A percentile compares a stretch with the other conserved stretches of the same genome.
Evolutionary conservation across 495 filamentous ascomycete genomes (phyloP).

Genomic region (Xylaria castorea): DNA sequence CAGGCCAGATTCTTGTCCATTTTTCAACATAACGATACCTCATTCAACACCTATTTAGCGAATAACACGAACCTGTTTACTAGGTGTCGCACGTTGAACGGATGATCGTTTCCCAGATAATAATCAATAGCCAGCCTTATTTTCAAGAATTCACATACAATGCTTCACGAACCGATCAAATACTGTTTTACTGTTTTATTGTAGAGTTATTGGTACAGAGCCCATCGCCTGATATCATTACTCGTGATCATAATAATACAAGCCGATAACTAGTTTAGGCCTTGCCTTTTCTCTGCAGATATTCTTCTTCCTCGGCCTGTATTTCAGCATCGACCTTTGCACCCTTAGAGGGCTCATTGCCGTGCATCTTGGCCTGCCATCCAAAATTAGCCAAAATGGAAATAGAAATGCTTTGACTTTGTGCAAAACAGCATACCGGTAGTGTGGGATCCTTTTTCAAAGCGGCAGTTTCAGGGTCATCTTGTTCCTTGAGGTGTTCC

Average conservation of each 20-base stretch:
- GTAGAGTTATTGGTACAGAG: conserved; percentile 8
- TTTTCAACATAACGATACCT: neutral
- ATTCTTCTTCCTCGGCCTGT: conserved; percentile 68
- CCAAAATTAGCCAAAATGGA: neutral
- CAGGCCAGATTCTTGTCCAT: neutral
- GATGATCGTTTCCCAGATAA: neutral
- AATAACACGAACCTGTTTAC: neutral
- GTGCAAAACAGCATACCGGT: conserved; percentile 59
- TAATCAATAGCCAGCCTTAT: neutral
- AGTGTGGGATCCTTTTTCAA: conserved; percentile 70
- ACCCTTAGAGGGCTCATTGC: conserved; percentile 69
- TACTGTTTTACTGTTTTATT: conserved; percentile 3
- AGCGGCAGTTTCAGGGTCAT: conserved; percentile 61
- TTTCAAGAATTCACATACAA: neutral
- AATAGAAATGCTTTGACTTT: neutral
- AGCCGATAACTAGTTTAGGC: conserved; percentile 28
- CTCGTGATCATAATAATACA: conserved; percentile 6
- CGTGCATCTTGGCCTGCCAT: conserved; percentile 64
- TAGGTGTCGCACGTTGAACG: too few relatives aligned
- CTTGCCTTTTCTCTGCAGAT: conserved; percentile 61
- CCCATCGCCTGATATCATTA: neutral
- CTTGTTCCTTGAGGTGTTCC: conserved; percentile 44
- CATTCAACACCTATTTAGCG: neutral
- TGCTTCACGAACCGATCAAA: neutral
- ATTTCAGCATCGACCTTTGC: conserved; percentile 71